Evolutionary conservation across 345 rosid genomes (phyloP).

Genomic region (Corchorus olitorius): DNA sequence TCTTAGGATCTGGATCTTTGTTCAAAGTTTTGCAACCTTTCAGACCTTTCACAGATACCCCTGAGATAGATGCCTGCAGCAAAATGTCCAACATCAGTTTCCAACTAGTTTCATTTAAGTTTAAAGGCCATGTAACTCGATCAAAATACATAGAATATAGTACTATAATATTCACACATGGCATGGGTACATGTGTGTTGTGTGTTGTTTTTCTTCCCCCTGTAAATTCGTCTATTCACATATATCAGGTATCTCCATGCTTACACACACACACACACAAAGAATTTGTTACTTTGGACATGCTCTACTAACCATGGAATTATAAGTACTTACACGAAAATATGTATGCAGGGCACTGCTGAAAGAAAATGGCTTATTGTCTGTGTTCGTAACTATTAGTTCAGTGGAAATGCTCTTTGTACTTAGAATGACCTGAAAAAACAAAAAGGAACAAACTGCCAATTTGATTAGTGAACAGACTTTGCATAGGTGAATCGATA

Average conservation of each 20-base stretch:
- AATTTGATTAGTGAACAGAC: slow-evolving; percentile 18
- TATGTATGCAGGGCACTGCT: slow-evolving; percentile 83
- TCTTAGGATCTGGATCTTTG: slow-evolving; percentile 89
- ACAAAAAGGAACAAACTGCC: slow-evolving; percentile 5
- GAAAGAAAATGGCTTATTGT: slow-evolving; percentile 79
- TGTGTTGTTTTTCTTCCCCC: background rate
- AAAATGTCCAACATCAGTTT: slow-evolving; percentile 18
- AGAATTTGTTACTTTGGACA: slow-evolving; percentile 2
- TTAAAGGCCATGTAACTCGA: slow-evolving; percentile 5
- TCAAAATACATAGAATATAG: background rate
- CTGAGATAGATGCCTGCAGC: slow-evolving; percentile 78
- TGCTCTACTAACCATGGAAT: slow-evolving; percentile 12
- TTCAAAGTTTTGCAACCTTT: slow-evolving; percentile 89
- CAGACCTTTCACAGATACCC: slow-evolving; percentile 74
- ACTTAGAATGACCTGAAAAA: slow-evolving; percentile 62
- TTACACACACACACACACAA: background rate
- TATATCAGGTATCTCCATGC: background rate
- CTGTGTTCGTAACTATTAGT: slow-evolving; percentile 70
- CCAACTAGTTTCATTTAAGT: background rate
- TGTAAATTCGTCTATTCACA: background rate
- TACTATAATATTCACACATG: background rate
- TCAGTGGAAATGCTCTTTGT: slow-evolving; percentile 77
- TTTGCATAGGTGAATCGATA: background rate
- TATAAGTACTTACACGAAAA: slow-evolving; percentile 59
- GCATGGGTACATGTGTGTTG: background rate